These are phyloP conservation scores for Microdochium paspali DNA, from an alignment of 2,329 filamentous ascomycete genomes.

Conservation along the genomic window DNA sequence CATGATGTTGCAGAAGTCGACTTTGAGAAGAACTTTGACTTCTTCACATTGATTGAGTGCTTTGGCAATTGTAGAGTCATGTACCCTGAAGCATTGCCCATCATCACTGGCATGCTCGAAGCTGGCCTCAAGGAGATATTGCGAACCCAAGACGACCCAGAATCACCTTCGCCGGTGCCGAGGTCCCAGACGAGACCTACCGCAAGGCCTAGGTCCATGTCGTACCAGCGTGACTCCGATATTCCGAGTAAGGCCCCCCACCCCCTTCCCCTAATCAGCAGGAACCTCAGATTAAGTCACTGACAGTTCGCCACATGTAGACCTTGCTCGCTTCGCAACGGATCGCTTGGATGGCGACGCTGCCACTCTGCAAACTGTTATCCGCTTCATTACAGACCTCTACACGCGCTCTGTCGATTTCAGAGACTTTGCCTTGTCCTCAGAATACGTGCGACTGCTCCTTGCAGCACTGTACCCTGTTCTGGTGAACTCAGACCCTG, in stretches of 20 bases:
- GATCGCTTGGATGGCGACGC: slow-evolving; percentile 46
- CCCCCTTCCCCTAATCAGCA: too few species aligned
- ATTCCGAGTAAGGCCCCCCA: slow-evolving; percentile 42
- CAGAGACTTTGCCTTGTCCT: slow-evolving; percentile 70
- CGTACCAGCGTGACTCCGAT: slow-evolving; percentile 51
- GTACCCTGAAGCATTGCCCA: slow-evolving; percentile 68
- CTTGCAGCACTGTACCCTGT: slow-evolving; percentile 78
- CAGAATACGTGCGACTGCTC: slow-evolving; percentile 73
- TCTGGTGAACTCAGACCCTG: slow-evolving; percentile 75
- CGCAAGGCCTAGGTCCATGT: slow-evolving; percentile 50
- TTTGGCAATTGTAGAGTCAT: slow-evolving; percentile 62
- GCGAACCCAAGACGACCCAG: slow-evolving; percentile 49
- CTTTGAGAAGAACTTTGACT: slow-evolving; percentile 64
- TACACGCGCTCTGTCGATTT: slow-evolving; percentile 71
- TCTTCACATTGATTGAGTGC: slow-evolving; percentile 62
- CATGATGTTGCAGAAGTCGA: slow-evolving; percentile 68
- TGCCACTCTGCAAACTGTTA: slow-evolving; percentile 62
- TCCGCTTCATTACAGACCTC: slow-evolving; percentile 70
- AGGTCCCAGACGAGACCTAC: background rate
- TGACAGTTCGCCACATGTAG: background rate
- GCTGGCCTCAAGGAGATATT: slow-evolving; percentile 67
- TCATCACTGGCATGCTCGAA: slow-evolving; percentile 81
- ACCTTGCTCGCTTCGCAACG: slow-evolving; percentile 22
- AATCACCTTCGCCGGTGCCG: slow-evolving; percentile 32
- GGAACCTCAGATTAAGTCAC: too few species aligned